These are phyloP conservation scores for Chiua virens DNA, from an alignment of 768 basidiomycete genomes.

Conservation along the genomic window DNA sequence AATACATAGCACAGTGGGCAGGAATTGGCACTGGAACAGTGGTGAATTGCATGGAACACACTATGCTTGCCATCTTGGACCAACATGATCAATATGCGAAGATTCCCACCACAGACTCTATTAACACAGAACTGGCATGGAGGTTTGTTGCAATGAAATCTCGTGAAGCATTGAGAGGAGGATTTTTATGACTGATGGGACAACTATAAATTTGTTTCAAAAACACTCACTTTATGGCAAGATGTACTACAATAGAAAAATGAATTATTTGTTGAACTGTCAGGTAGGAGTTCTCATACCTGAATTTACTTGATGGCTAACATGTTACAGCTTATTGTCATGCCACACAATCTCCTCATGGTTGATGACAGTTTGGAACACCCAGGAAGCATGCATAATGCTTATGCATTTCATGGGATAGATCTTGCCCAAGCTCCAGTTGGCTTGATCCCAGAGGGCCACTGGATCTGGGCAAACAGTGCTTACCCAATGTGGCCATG, in stretches of 20 bases:
- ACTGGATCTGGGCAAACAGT: not conserved
- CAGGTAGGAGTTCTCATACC: constrained; percentile 10
- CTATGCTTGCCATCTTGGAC: not conserved
- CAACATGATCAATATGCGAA: not conserved
- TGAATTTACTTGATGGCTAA: not conserved
- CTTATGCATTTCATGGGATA: constrained; percentile 1
- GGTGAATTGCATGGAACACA: no score
- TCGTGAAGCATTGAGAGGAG: constrained; percentile 29
- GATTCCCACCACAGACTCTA: not conserved
- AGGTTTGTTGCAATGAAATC: not conserved
- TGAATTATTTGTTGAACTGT: constrained; percentile 14
- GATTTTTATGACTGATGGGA: constrained; percentile 42
- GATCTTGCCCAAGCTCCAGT: not conserved
- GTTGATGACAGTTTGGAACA: constrained; percentile 7
- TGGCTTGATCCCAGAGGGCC: not conserved
- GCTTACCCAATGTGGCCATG: constrained; percentile 4
- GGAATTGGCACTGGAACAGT: no score
- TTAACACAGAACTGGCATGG: not conserved
- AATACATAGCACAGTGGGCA: no score
- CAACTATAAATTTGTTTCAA: constrained; percentile 14
- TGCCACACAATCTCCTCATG: constrained; percentile 6
- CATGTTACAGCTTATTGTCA: not conserved
- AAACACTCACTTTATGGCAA: constrained; percentile 1
- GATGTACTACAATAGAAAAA: constrained; percentile 13
- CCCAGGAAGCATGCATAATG: constrained; percentile 8